Conservation (phyloP, 169 alveolate species). For the Cryptosporidium xiaoi region DNA sequence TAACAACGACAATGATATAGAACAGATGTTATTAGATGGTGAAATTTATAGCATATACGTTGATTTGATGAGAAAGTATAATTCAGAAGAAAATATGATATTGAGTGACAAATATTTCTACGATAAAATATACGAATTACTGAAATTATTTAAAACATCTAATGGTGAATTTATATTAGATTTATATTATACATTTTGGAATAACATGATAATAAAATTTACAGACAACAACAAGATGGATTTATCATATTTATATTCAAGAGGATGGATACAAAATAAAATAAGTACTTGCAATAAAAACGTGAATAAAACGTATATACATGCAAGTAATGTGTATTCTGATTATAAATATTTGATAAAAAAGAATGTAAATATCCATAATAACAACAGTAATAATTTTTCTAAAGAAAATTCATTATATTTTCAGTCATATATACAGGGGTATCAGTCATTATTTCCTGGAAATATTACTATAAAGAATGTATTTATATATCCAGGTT, state of each 20-base stretch:
- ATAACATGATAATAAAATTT: slow-evolving; percentile 34
- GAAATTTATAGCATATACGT: slow-evolving; percentile 15
- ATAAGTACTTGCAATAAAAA: slow-evolving; percentile 5
- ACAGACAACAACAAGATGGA: slow-evolving; percentile 16
- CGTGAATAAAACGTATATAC: slow-evolving; percentile 7
- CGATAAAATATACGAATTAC: slow-evolving; percentile 36
- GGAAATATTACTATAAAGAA: slow-evolving; percentile 18
- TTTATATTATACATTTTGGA: slow-evolving; percentile 63
- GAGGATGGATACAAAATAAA: slow-evolving; percentile 66
- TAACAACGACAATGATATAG: slow-evolving; percentile 45
- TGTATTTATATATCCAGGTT: slow-evolving; percentile 40
- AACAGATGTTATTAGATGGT: slow-evolving; percentile 28
- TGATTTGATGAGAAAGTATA: slow-evolving; percentile 13
- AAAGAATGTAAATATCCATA: neutral
- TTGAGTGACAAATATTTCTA: slow-evolving; percentile 8
- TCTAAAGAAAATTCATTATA: slow-evolving; percentile 25
- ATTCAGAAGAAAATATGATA: slow-evolving; percentile 29
- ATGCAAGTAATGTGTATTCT: slow-evolving; percentile 20
- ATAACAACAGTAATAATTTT: neutral
- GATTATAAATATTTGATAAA: neutral
- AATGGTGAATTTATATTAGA: slow-evolving; percentile 54
- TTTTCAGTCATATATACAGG: slow-evolving; percentile 51
- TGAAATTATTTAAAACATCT: slow-evolving; percentile 54
- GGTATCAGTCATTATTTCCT: slow-evolving; percentile 46
- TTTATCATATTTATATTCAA: slow-evolving; percentile 47